Evolutionary conservation across 78 protist genomes (phyloP).

Genomic region (Blattamonas nauphoetae): DNA sequence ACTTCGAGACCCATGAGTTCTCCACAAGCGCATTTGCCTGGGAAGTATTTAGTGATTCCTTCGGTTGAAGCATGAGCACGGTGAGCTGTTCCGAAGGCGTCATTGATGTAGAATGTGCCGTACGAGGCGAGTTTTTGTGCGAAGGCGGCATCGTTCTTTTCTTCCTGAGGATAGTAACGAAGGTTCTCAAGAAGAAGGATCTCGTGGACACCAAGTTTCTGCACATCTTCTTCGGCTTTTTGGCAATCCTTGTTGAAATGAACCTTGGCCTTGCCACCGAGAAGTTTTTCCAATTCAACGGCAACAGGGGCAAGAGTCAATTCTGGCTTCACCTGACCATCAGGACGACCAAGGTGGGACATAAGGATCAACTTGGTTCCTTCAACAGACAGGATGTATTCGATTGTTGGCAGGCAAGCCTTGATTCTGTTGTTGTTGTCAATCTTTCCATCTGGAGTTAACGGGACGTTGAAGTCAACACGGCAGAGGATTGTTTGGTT

Average conservation of each 20-base stretch:
- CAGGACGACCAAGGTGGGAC: constrained; percentile 98
- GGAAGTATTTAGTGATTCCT: constrained; percentile 37
- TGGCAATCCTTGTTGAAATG: constrained; percentile 68
- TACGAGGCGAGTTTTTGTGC: constrained; percentile 38
- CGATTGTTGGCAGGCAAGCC: constrained; percentile 88
- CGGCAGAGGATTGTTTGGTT: constrained; percentile 38
- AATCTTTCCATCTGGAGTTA: constrained; percentile 28
- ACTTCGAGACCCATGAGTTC: constrained; percentile 85
- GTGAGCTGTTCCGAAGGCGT: constrained; percentile 99
- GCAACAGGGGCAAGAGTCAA: constrained; percentile 59
- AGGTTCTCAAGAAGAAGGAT: constrained; percentile 90
- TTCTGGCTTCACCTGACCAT: constrained; percentile 64
- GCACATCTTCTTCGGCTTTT: constrained; percentile 47
- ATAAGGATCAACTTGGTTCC: constrained; percentile 56
- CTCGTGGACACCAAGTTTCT: constrained; percentile 2
- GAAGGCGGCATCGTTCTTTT: constrained; percentile 64
- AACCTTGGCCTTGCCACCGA: constrained; percentile 33
- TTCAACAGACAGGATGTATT: constrained; percentile 67
- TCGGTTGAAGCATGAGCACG: constrained; percentile 86
- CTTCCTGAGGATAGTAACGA: constrained; percentile 94
- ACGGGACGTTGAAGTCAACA: constrained; percentile 61
- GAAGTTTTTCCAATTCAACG: not conserved
- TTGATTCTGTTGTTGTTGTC: constrained; percentile 68
- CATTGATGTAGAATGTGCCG: constrained; percentile 90
- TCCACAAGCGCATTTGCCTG: constrained; percentile 67